phyloP scores from a whole-genome alignment of 441 rosid genomes.

The Flueggea neowawraea region DNA sequence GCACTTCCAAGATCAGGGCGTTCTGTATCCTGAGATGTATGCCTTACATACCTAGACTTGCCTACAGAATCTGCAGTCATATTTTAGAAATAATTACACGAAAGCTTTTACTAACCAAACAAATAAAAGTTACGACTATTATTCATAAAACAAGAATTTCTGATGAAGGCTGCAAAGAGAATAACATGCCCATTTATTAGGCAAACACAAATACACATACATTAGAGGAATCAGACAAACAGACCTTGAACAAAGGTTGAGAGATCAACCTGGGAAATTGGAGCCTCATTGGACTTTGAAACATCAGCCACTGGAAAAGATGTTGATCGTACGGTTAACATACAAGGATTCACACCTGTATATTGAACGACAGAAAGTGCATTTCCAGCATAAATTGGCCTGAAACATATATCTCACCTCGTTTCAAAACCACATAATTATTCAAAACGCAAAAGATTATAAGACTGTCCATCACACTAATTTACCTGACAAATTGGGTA shows the following conservation, averaged over 20 bases:
- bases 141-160: not conserved
- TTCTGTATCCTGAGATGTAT: conserved; percentile 70
- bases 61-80: conserved; percentile 47
- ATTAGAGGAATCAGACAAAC: conserved; percentile 28
- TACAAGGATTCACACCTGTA: conserved; percentile 69
- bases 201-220: conserved; percentile 10
- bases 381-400: conserved; percentile 99
- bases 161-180: conserved; percentile 1
- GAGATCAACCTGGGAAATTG: conserved; percentile 89
- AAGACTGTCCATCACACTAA: not conserved
- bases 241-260: conserved; percentile 74
- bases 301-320: conserved; percentile 52
- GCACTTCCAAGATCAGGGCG: conserved; percentile 98
- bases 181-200: not conserved
- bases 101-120: conserved; percentile 2
- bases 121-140: not conserved
- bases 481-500: conserved; percentile 67
- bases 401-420: conserved; percentile 17
- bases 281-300: conserved; percentile 47
- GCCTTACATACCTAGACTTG: conserved; percentile 64
- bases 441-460: too few species aligned
- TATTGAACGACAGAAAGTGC: conserved; percentile 81
- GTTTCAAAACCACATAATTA: too few species aligned
- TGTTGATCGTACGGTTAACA: conserved; percentile 75
- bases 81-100: conserved; percentile 3